Conservation (phyloP, 192 early-diverging fungal genomes). For the Mortierella antarctica region DNA sequence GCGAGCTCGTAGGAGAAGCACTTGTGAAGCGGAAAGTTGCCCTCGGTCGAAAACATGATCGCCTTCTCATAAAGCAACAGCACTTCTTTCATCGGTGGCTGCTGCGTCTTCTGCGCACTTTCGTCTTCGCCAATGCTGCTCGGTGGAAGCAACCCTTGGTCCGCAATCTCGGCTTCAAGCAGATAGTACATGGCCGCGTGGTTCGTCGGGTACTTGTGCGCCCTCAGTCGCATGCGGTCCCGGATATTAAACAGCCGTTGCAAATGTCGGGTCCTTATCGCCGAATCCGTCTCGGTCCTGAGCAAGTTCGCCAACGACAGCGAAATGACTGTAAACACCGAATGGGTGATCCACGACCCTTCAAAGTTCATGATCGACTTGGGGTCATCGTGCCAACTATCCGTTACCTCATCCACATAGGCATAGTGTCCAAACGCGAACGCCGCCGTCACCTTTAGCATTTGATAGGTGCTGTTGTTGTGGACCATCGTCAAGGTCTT, state of each 20-base stretch:
- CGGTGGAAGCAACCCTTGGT: constrained; percentile 14
- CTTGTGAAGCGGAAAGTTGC: constrained; percentile 45
- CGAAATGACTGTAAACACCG: constrained; percentile 27
- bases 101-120: background rate
- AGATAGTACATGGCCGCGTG: constrained; percentile 50
- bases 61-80: constrained; percentile 44
- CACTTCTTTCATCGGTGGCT: constrained; percentile 10
- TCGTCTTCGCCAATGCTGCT: background rate
- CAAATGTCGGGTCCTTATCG: background rate
- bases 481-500: constrained; percentile 16
- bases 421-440: constrained; percentile 36
- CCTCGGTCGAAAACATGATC: constrained; percentile 26
- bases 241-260: constrained; percentile 18
- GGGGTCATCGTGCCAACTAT: constrained; percentile 44
- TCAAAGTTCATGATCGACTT: constrained; percentile 55
- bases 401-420: constrained; percentile 29
- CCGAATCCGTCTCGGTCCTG: constrained; percentile 18
- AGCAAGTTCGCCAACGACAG: constrained; percentile 25
- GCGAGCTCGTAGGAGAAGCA: constrained; percentile 39
- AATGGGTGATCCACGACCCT: constrained; percentile 34
- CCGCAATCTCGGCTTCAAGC: constrained; percentile 42
- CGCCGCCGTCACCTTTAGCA: constrained; percentile 39
- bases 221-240: constrained; percentile 18
- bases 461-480: constrained; percentile 46
- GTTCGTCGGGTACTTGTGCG: constrained; percentile 37